Percentiles rank a stretch among this genome's conserved stretches.
phyloP scores from a whole-genome alignment of 2,329 filamentous ascomycete genomes.

The Calonectria leucothoes region DNA sequence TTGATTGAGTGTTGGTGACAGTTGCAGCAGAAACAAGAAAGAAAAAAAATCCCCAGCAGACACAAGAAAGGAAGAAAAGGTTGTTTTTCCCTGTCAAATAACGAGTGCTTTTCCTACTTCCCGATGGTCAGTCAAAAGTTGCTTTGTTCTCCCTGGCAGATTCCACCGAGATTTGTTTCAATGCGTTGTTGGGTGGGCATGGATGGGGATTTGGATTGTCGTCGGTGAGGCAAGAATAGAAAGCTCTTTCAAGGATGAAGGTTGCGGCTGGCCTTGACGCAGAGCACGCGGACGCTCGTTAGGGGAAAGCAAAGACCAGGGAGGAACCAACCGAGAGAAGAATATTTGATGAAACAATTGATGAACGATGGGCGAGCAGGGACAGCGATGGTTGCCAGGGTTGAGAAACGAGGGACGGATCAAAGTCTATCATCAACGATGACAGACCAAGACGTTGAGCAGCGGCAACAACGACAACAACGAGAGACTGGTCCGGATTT shows the following conservation, averaged over 20 bases:
- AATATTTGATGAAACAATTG: not conserved
- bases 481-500: conserved; percentile 34
- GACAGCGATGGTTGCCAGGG: not conserved
- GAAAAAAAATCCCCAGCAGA: conserved; percentile 18
- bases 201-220: conserved; percentile 6
- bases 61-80: not conserved
- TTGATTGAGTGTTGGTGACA: conserved; percentile 5
- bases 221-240: conserved; percentile 14
- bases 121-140: conserved; percentile 29
- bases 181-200: conserved; percentile 10
- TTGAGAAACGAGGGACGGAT: conserved; percentile 6
- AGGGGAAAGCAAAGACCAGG: not conserved
- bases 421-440: conserved; percentile 29
- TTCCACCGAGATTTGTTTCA: not conserved
- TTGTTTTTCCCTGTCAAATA: conserved; percentile 26
- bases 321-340: conserved; percentile 1
- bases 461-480: conserved; percentile 21
- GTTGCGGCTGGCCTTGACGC: not conserved
- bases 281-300: conserved; percentile 3
- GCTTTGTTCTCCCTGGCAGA: not conserved
- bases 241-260: conserved; percentile 14
- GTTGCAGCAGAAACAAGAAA: conserved; percentile 10
- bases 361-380: conserved; percentile 2
- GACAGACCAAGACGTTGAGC: conserved; percentile 15
- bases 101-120: conserved; percentile 26